phyloP scores from a whole-genome alignment of 177 flowering plant genomes.

The Vitis hybrid region DNA sequence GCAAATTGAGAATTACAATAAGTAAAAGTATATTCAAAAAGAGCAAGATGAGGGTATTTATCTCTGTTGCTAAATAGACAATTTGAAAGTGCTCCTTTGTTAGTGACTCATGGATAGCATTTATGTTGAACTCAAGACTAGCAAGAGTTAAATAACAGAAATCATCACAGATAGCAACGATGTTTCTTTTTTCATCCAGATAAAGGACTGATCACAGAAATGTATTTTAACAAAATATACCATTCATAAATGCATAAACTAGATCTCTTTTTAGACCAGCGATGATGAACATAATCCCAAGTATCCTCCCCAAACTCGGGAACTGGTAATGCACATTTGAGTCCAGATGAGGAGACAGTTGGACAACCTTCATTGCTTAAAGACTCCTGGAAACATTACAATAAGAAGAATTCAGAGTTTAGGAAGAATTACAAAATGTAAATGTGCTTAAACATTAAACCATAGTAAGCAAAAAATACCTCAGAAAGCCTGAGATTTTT shows the following conservation, averaged over 20 bases:
- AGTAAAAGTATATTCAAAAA: no score
- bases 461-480: slow-evolving; percentile 30
- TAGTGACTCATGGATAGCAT: no score
- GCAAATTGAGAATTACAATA: not conserved
- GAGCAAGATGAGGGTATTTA: no score
- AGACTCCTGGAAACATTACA: slow-evolving; percentile 32
- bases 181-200: not conserved
- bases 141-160: no score
- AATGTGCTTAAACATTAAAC: not conserved
- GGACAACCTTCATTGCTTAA: slow-evolving; percentile 15
- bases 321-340: slow-evolving; percentile 22
- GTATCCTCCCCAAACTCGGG: slow-evolving; percentile 44
- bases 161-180: not conserved
- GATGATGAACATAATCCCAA: slow-evolving; percentile 60
- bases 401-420: not conserved
- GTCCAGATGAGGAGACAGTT: slow-evolving; percentile 25
- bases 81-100: no score
- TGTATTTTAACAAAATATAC: slow-evolving; percentile 29
- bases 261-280: slow-evolving; percentile 64
- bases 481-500: slow-evolving; percentile 26
- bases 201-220: not conserved
- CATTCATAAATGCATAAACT: slow-evolving; percentile 70
- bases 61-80: no score
- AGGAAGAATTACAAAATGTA: not conserved
- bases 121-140: no score